Percentiles rank a stretch among this genome's conserved stretches.
These are phyloP conservation scores for Fusarium nelsonii DNA, from an alignment of 2,329 filamentous ascomycete genomes.

Conservation along the genomic window DNA sequence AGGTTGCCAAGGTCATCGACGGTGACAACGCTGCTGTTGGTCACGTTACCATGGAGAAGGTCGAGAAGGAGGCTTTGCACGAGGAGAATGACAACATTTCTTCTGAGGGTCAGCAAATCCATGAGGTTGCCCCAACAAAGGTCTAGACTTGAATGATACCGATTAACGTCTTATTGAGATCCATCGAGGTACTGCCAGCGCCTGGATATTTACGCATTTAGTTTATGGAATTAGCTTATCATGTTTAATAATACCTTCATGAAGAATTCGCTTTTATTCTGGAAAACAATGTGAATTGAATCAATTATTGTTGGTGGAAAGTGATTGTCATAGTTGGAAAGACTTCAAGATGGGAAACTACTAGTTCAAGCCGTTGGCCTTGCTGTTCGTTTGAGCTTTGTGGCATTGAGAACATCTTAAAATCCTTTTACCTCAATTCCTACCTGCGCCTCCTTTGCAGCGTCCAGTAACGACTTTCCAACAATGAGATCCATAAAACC, in stretches of 20 bases:
- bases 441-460: not conserved
- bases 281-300: not conserved
- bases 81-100: conserved; percentile 12
- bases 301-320: too few relatives aligned
- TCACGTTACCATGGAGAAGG: conserved; percentile 65
- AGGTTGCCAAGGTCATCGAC: conserved; percentile 73
- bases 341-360: too few relatives aligned
- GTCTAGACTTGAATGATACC: not conserved
- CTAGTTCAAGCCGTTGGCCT: too few relatives aligned
- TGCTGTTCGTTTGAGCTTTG: too few relatives aligned
- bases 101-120: conserved; percentile 16
- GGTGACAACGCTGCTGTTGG: conserved; percentile 68
- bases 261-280: fast-evolving
- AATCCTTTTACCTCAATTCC: not conserved
- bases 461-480: not conserved
- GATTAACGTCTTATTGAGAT: not conserved
- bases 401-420: not conserved
- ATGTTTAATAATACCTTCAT: conserved; percentile 12
- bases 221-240: not conserved
- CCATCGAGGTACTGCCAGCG: too few relatives aligned
- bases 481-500: not conserved
- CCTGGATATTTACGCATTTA: not conserved
- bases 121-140: conserved; percentile 12
- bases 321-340: too few relatives aligned
- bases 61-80: conserved; percentile 62